A percentile compares a stretch with the other conserved stretches of the same genome.
phyloP scores from a whole-genome alignment of 805 yeast genomes.

The Cephaloascus fragrans region DNA sequence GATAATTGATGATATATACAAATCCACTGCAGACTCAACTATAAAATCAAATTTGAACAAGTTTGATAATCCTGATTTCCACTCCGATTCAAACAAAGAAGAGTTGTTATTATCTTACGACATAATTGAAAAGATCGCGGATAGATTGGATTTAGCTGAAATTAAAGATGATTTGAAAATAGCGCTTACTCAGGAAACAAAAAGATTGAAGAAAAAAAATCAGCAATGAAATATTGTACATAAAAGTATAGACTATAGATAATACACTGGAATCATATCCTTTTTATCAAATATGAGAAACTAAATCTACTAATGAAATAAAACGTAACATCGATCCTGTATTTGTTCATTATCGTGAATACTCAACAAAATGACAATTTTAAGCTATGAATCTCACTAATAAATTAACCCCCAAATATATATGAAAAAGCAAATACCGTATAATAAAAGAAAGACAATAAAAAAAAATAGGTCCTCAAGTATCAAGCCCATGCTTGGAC shows the following conservation, averaged over 20 bases:
- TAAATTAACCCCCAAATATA: too few species aligned
- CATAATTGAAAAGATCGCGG: conserved; percentile 34
- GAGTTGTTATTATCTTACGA: conserved; percentile 33
- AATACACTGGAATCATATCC: not conserved
- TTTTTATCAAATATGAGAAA: too few species aligned
- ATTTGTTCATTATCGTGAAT: too few species aligned
- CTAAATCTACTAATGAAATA: not conserved
- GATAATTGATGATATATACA: conserved; percentile 9
- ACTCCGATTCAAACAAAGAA: conserved; percentile 14
- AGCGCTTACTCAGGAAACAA: conserved; percentile 47
- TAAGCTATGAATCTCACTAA: too few species aligned
- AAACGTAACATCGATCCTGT: too few species aligned
- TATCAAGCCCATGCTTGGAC: conserved; percentile 41
- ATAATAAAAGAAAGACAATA: too few species aligned
- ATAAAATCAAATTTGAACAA: conserved; percentile 19
- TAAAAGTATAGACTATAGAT: conserved; percentile 8
- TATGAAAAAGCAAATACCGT: too few species aligned
- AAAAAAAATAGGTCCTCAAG: too few species aligned
- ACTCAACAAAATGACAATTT: too few species aligned
- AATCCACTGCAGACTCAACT: not conserved
- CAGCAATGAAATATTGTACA: too few species aligned
- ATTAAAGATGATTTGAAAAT: conserved; percentile 32
- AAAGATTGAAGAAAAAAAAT: conserved; percentile 9
- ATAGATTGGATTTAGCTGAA: conserved; percentile 33
- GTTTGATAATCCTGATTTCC: not conserved